Conservation (phyloP, 257 asterid species). For the Ehretia macrophylla region DNA sequence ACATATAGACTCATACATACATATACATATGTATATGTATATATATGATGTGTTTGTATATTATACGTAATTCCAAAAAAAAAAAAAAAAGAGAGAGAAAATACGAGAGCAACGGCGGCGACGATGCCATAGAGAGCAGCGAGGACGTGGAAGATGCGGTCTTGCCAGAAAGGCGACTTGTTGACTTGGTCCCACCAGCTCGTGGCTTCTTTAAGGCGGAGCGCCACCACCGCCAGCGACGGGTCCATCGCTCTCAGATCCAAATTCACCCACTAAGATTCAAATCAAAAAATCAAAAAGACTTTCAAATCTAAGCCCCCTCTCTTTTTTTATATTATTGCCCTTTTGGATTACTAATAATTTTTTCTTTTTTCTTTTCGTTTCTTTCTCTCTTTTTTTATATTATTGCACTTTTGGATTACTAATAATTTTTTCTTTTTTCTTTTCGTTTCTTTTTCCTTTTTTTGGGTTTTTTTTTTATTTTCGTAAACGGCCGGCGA, state of each 20-base stretch:
- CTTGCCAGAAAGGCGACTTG: conserved; percentile 71
- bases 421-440: too few relatives aligned
- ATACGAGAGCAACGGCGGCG: conserved; percentile 74
- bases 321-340: neutral
- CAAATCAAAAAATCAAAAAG: neutral
- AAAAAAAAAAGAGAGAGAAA: conserved; percentile 3
- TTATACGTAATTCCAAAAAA: conserved; percentile 13
- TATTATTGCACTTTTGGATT: too few relatives aligned
- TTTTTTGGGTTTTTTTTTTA: neutral
- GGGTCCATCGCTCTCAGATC: conserved; percentile 41
- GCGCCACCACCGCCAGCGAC: conserved; percentile 40
- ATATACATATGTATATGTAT: too few relatives aligned
- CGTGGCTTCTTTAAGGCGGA: conserved; percentile 54
- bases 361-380: neutral
- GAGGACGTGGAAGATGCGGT: conserved; percentile 63
- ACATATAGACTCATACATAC: too few relatives aligned
- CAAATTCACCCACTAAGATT: conserved; percentile 1
- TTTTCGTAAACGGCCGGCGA: conserved; percentile 27
- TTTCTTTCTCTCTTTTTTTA: neutral
- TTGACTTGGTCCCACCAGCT: conserved; percentile 85
- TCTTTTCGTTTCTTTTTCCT: neutral
- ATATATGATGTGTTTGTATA: conserved; percentile 81
- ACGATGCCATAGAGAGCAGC: conserved; percentile 73
- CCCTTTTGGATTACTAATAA: too few relatives aligned
- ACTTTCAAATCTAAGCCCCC: neutral